Evolutionary conservation across 1,284 basidiomycete genomes (phyloP).

Genomic region (Phenoliferia sp.): DNA sequence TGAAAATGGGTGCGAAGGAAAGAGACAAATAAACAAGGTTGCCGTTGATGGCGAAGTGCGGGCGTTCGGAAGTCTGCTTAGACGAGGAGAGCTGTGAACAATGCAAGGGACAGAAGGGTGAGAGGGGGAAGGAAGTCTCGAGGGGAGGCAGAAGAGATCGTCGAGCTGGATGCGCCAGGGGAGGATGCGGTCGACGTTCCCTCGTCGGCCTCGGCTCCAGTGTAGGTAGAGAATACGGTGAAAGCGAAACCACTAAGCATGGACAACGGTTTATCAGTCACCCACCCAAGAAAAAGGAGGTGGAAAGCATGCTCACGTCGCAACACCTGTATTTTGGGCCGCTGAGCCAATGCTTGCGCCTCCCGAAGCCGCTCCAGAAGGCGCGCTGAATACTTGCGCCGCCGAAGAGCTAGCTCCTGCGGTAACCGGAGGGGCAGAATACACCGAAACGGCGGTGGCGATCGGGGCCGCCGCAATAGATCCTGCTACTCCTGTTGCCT

Average conservation of each 20-base stretch:
- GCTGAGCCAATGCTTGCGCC: neutral
- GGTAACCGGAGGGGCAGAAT: slow-evolving; percentile 2
- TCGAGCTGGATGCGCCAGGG: neutral
- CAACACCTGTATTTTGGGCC: slow-evolving; percentile 5
- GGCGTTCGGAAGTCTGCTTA: neutral
- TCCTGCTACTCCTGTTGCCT: slow-evolving; percentile 3
- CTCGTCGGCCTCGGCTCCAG: slow-evolving; percentile 1
- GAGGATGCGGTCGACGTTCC: slow-evolving; percentile 2
- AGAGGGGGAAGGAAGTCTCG: neutral
- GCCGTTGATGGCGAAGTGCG: neutral
- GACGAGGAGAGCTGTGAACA: neutral
- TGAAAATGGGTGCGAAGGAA: too few relatives aligned
- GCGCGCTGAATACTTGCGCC: neutral
- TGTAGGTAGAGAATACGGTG: slow-evolving; percentile 15
- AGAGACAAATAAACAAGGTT: too few relatives aligned
- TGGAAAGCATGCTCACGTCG: neutral
- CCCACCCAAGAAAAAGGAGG: neutral
- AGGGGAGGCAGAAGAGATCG: neutral
- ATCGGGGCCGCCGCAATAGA: slow-evolving; percentile 8
- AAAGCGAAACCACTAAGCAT: slow-evolving; percentile 21
- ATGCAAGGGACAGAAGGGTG: neutral
- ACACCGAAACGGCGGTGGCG: slow-evolving; percentile 5
- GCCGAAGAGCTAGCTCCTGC: neutral
- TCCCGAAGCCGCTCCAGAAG: neutral
- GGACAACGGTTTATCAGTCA: neutral